Percentiles rank a stretch among this genome's conserved stretches.
phyloP scores from a whole-genome alignment of 2,329 filamentous ascomycete genomes.

The Pseudophaeomoniella oleicola region DNA sequence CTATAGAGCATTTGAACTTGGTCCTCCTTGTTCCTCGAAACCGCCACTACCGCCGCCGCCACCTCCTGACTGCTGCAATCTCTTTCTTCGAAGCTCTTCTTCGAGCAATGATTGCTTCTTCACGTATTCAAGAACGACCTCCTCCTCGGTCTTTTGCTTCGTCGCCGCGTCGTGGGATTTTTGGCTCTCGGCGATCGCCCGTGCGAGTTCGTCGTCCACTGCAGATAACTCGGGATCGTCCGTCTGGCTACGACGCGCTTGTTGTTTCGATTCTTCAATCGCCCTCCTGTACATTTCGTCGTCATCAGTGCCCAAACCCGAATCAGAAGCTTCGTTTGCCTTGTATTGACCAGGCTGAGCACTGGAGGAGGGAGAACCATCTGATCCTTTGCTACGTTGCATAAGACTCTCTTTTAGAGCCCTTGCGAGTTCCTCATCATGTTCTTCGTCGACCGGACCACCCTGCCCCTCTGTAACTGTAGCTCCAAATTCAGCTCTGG shows the following conservation, averaged over 20 bases:
- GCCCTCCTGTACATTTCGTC: constrained; percentile 22
- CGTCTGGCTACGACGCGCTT: not conserved
- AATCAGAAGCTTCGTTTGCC: constrained; percentile 8
- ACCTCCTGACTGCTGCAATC: no score
- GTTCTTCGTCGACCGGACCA: constrained; percentile 14
- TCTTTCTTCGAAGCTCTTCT: constrained; percentile 32
- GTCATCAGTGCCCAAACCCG: constrained; percentile 16
- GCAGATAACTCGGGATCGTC: constrained; percentile 17
- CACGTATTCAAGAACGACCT: constrained; percentile 61
- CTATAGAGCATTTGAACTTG: no score
- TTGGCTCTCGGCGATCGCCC: constrained; percentile 33
- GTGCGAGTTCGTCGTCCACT: constrained; percentile 31
- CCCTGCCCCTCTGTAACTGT: constrained; percentile 10
- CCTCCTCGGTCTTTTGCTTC: constrained; percentile 44
- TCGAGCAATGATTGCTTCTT: constrained; percentile 64
- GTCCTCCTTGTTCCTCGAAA: no score
- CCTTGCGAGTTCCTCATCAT: constrained; percentile 27
- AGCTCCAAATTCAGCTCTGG: constrained; percentile 14
- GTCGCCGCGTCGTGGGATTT: constrained; percentile 22
- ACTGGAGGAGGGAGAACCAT: constrained; percentile 1
- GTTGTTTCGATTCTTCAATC: constrained; percentile 8
- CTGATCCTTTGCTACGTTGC: constrained; percentile 15
- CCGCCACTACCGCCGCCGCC: no score
- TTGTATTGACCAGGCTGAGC: not conserved
- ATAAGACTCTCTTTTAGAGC: constrained; percentile 28